Evolutionary conservation across 305 asterid species (phyloP), one percentile per base, ranked within the genome.

Genomic region (Fraxinus ornus): DNA sequence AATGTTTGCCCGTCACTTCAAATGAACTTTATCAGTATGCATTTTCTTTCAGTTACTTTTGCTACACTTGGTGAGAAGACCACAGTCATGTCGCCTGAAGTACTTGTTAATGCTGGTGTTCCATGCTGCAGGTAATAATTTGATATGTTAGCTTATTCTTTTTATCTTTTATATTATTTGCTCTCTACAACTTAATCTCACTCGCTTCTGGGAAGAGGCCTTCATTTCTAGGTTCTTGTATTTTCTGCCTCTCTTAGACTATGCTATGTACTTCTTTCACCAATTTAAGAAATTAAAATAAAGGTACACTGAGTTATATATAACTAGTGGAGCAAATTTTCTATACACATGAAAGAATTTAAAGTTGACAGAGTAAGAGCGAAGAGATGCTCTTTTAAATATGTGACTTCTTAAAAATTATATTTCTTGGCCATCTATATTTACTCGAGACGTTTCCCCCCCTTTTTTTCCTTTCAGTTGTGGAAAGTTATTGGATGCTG

Each of bases 1-100:
- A 62, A 62, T 32, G 76, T 72, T 33, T 17, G 49, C 9, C 47
- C 28, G 21, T 72, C 30, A 80, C 35, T 33, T 49, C 60, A 30
- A 75, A 76, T 83, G 85, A 84, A 86, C 81, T 79, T 85, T 79
- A 86, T 57, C 28, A 12, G 10, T 86, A 74, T 78, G 71, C 82
- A 71, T 76, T 86, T 84, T 89, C 84, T 87, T 91, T 85, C 95
- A 97, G 99, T 97, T 87, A 93, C 96, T 87, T 97, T 95, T 88
- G 92, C 98, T 82, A 97, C 96, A 68, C 98, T 97, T 72, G 98
- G 98, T 79, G 97, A 97, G 95, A 97, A 97, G 94, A 95, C 97
- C 47, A 97, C 99, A n/a, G 98, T 97, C 83, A 97, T 97, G 97
- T 93, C 99, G 66, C 99, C 99, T 1, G 98, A 97, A 93, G 98